Percentiles rank a stretch among this genome's conserved stretches.
phyloP scores from a whole-genome alignment of 2,329 filamentous ascomycete genomes.

The Fonsecaea multimorphosa region DNA sequence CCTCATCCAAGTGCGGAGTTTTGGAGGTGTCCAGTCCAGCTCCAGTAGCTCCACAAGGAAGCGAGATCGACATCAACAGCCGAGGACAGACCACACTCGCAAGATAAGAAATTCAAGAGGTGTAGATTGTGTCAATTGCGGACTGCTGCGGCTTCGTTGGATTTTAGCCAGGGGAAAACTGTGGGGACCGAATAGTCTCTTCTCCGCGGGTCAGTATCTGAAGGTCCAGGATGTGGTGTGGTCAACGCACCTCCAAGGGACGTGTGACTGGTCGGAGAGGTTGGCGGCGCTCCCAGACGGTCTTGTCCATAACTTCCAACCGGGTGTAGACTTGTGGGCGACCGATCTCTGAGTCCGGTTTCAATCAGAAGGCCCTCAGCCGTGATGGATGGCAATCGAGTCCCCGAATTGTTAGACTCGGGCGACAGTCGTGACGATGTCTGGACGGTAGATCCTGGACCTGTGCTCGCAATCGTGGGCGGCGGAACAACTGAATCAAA shows the following conservation, averaged over 20 bases:
- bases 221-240: conserved; percentile 17
- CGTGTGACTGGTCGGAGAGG: conserved; percentile 29
- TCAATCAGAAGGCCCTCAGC: conserved; percentile 34
- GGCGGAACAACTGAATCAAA: conserved; percentile 25
- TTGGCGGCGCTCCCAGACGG: conserved; percentile 23
- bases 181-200: conserved; percentile 24
- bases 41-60: background rate
- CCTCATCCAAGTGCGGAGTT: background rate
- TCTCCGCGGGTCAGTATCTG: conserved; percentile 28
- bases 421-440: conserved; percentile 31
- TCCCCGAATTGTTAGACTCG: conserved; percentile 22
- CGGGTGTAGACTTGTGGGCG: conserved; percentile 18
- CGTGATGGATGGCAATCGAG: conserved; percentile 38
- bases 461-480: conserved; percentile 12
- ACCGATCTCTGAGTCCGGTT: conserved; percentile 18
- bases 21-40: background rate
- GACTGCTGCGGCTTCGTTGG: conserved; percentile 15
- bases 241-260: conserved; percentile 33
- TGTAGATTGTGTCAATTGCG: conserved; percentile 11
- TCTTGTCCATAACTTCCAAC: conserved; percentile 23
- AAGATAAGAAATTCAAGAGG: background rate
- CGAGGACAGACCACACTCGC: conserved; percentile 9
- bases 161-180: conserved; percentile 32
- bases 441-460: conserved; percentile 11
- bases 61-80: conserved; percentile 5